Base-by-base conservation (phyloP, 257 asterid genomes). In the Parsonsia alboflavescens region DNA sequence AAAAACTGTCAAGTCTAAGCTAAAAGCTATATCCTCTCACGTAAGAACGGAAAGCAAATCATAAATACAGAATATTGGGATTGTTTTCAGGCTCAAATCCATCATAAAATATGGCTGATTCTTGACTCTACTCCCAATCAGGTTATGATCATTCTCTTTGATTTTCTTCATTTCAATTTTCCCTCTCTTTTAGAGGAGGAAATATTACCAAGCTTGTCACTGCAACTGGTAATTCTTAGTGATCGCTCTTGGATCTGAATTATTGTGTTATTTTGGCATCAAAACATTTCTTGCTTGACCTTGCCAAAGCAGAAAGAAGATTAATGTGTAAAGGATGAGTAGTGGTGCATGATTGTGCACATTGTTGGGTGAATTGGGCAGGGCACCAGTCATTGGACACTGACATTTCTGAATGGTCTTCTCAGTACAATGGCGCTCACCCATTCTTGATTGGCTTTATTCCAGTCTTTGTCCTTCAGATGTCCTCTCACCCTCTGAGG, bases 401-500 rank as follows among this genome's bases (percentile, higher is more conserved):
- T 17, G 97, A 93, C 85, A 93, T 97, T 84, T 93, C 89, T 75
- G 97, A 93, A 72, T 93, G 98, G 98, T 97, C 98, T 41, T 93
- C 91, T 77, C 97, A 93, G 76, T 91, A 93, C 88, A 97, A 93
- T 67, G 98, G 91, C 80, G 96, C 89, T 82, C 91, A 17, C 98
- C 97, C 61, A 82, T 93, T 44, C 97, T 91, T 79, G 96, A 93
- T 79, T 93, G 98, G 98, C 91, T 93, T 46, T 91, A 96, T 89
- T 93, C 97, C 24, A 90, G 93, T 82, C 97, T 93, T 66, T 96
- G 94, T 70, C 97, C 92, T 30, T 90, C 97, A 56, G 91, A 91
- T 52, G 98, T 93, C 72, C 97, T 93, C 78, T 85, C 96, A 63
- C 88, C 89, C 17, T 81, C 94, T 24, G 95, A 93, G 76, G 88